Conservation (phyloP, 441 rosid species). For the Hura crepitans region DNA sequence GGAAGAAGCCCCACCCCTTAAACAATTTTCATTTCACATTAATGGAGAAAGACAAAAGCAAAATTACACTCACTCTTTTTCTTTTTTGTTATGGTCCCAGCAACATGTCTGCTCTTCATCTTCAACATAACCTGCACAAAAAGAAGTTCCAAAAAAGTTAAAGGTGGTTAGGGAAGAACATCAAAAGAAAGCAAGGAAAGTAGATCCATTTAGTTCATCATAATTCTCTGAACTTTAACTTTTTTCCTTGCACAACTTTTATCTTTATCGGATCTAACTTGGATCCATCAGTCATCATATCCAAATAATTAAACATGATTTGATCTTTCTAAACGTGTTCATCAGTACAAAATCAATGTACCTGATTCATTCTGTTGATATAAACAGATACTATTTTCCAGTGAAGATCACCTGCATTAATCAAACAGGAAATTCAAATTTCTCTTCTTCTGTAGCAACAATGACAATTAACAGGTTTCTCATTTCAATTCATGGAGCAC, state of each 20-base stretch:
- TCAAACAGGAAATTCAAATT: background rate
- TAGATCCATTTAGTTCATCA: constrained; percentile 38
- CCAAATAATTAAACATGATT: constrained; percentile 43
- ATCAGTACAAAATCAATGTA: constrained; percentile 15
- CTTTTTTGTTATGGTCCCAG: constrained; percentile 93
- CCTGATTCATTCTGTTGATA: constrained; percentile 74
- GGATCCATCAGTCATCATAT: constrained; percentile 28
- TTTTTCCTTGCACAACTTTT: constrained; percentile 23
- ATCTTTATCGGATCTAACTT: constrained; percentile 31
- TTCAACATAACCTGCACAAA: constrained; percentile 62
- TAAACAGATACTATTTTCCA: constrained; percentile 91
- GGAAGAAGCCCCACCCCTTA: constrained; percentile 54
- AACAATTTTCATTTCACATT: constrained; percentile 45
- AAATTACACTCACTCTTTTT: constrained; percentile 73
- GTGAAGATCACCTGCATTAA: constrained; percentile 46
- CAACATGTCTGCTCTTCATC: constrained; percentile 94
- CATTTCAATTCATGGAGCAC: background rate
- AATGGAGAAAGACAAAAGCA: constrained; percentile 42
- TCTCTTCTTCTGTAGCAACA: background rate
- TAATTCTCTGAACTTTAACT: constrained; percentile 28
- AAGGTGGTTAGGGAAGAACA: constrained; percentile 20
- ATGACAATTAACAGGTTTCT: background rate
- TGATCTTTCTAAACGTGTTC: constrained; percentile 16
- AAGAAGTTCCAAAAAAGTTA: constrained; percentile 36
- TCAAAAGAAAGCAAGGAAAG: constrained; percentile 10